Percentiles rank a stretch among this genome's conserved stretches.
phyloP scores from a whole-genome alignment of 768 basidiomycete genomes.

The Lentinula boryana region DNA sequence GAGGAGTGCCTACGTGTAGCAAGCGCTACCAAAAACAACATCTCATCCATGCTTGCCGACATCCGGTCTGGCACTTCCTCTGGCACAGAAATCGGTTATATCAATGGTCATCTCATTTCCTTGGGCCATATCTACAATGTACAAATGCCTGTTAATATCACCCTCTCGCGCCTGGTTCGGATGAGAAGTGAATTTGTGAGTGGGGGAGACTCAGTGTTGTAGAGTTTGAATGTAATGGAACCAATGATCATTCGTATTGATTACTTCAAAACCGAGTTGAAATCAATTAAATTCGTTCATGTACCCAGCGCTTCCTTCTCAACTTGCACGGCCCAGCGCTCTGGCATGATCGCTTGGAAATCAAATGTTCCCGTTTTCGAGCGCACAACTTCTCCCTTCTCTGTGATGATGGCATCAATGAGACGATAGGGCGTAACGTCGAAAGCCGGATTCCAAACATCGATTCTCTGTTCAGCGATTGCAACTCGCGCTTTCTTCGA shows the following conservation, averaged over 20 bases:
- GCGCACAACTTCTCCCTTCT: not conserved
- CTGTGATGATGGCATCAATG: not conserved
- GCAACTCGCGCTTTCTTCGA: not conserved
- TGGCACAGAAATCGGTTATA: constrained; percentile 69
- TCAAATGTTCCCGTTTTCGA: not conserved
- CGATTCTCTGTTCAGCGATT: not conserved
- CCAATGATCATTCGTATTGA: too few species aligned
- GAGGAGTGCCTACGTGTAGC: constrained; percentile 56
- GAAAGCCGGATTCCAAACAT: not conserved
- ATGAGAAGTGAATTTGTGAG: constrained; percentile 33
- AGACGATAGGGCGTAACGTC: not conserved
- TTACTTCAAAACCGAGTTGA: too few species aligned
- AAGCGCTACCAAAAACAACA: constrained; percentile 52
- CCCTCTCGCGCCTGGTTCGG: constrained; percentile 53
- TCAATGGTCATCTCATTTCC: constrained; percentile 75
- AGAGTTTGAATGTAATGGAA: not conserved
- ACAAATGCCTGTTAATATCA: constrained; percentile 48
- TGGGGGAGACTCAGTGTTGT: not conserved
- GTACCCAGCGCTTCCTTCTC: not conserved
- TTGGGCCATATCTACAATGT: constrained; percentile 56
- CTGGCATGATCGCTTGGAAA: not conserved
- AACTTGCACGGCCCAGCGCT: not conserved
- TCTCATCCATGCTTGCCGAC: constrained; percentile 80
- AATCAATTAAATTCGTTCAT: too few species aligned
- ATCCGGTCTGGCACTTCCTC: constrained; percentile 42